Evolutionary conservation across 805 yeast species (phyloP).

Genomic region (Metschnikowia proteae): DNA sequence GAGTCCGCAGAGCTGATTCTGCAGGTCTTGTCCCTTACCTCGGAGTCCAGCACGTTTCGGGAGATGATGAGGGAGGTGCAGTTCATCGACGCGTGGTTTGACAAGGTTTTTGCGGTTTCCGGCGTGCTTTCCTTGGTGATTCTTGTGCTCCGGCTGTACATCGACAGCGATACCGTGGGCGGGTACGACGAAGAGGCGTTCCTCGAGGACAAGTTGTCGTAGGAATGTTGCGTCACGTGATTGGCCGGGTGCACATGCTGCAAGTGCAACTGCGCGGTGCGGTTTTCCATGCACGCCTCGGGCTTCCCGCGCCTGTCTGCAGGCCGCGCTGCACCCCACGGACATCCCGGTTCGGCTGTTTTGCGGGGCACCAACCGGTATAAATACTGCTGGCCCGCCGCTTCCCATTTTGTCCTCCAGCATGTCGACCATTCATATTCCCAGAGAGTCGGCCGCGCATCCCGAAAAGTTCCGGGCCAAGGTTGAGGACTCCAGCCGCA

Average conservation of each 20-base stretch:
- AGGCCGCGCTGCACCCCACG: not conserved
- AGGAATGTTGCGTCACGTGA: not conserved
- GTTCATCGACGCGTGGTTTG: conserved; percentile 51
- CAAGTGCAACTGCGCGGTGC: not conserved
- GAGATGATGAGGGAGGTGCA: conserved; percentile 34
- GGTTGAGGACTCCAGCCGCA: conserved; percentile 24
- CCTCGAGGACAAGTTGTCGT: conserved; percentile 22
- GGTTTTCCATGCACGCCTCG: not conserved
- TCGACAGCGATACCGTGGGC: conserved; percentile 19
- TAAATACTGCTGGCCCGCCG: not conserved
- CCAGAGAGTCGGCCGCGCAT: conserved; percentile 29
- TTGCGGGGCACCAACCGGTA: not conserved
- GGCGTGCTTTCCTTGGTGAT: conserved; percentile 32
- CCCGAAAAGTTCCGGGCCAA: conserved; percentile 30
- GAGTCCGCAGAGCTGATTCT: conserved; percentile 41
- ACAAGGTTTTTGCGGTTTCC: conserved; percentile 46
- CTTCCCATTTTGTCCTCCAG: not conserved
- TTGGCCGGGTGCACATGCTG: not conserved
- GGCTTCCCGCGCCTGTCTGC: not conserved
- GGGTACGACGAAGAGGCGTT: conserved; percentile 35
- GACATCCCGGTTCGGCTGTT: not conserved
- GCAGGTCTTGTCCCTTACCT: conserved; percentile 31
- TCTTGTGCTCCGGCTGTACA: conserved; percentile 18
- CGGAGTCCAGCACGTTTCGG: conserved; percentile 15
- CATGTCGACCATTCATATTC: conserved; percentile 28